phyloP scores from a whole-genome alignment of 345 rosid genomes.

The Populus nigra region DNA sequence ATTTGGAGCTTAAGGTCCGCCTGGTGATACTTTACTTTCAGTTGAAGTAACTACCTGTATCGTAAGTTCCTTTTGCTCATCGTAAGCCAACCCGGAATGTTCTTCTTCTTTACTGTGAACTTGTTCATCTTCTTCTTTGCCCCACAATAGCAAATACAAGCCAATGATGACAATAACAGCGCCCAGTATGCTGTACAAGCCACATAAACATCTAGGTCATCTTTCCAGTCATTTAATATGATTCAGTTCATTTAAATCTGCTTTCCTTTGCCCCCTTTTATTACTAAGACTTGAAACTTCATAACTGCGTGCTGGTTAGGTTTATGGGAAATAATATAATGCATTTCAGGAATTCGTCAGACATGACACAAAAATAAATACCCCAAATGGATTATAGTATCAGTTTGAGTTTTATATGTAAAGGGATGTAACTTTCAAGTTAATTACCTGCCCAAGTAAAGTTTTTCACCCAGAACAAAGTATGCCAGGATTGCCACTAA shows the following conservation, averaged over 20 bases:
- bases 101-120: constrained; percentile 16
- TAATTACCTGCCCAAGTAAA: constrained; percentile 56
- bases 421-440: neutral
- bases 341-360: neutral
- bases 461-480: constrained; percentile 56
- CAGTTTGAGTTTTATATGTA: neutral
- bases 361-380: too few species aligned
- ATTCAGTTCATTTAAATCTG: neutral
- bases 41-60: constrained; percentile 15
- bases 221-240: neutral
- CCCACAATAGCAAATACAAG: constrained; percentile 63
- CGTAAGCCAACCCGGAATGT: constrained; percentile 7
- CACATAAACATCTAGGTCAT: neutral
- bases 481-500: constrained; percentile 48
- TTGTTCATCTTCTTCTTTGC: constrained; percentile 48
- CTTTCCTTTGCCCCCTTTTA: neutral
- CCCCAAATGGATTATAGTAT: neutral
- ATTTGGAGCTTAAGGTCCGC: constrained; percentile 13
- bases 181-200: constrained; percentile 50
- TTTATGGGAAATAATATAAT: neutral
- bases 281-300: neutral
- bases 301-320: neutral
- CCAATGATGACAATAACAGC: constrained; percentile 49
- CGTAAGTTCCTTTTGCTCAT: constrained; percentile 9
- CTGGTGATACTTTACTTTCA: constrained; percentile 9